phyloP scores from a whole-genome alignment of 108 stramenopile species.

The Bacterosira constricta region DNA sequence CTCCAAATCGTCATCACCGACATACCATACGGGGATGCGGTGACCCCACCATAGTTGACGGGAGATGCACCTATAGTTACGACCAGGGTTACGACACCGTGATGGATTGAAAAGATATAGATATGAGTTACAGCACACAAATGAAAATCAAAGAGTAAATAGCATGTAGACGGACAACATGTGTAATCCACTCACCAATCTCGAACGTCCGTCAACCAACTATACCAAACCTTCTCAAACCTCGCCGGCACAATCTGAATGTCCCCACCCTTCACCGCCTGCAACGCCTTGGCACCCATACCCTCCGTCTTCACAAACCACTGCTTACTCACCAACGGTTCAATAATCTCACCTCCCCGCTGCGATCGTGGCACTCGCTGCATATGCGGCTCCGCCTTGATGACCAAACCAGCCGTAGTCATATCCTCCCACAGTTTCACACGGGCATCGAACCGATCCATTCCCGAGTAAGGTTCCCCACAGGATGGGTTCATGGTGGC shows the following conservation, averaged over 20 bases:
- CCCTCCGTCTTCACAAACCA: constrained; percentile 97
- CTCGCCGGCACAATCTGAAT: constrained; percentile 92
- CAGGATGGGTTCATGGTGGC: constrained; percentile 86
- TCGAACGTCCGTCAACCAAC: constrained; percentile 92
- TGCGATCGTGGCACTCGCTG: constrained; percentile 96
- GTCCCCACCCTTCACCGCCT: constrained; percentile 89
- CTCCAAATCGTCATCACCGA: constrained; percentile 72
- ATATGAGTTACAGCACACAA: background rate
- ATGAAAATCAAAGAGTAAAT: background rate
- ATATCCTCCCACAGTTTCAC: constrained; percentile 74
- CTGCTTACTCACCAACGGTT: constrained; percentile 96
- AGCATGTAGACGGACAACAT: background rate
- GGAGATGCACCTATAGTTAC: constrained; percentile 66
- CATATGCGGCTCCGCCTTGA: constrained; percentile 63
- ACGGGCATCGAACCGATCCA: constrained; percentile 94
- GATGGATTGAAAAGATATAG: background rate
- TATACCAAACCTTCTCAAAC: constrained; percentile 92
- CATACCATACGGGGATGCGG: constrained; percentile 95
- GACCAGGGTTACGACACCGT: background rate
- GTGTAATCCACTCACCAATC: constrained; percentile 86
- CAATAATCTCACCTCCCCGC: constrained; percentile 99
- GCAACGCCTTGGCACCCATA: constrained; percentile 88
- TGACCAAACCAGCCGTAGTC: background rate
- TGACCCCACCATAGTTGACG: constrained; percentile 99
- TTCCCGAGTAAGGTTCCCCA: constrained; percentile 76